A percentile compares a stretch with the other conserved stretches of the same genome.
Evolutionary conservation across 2,329 filamentous ascomycete genomes (phyloP).

Genomic region (Rhynchosporium graminicola): DNA sequence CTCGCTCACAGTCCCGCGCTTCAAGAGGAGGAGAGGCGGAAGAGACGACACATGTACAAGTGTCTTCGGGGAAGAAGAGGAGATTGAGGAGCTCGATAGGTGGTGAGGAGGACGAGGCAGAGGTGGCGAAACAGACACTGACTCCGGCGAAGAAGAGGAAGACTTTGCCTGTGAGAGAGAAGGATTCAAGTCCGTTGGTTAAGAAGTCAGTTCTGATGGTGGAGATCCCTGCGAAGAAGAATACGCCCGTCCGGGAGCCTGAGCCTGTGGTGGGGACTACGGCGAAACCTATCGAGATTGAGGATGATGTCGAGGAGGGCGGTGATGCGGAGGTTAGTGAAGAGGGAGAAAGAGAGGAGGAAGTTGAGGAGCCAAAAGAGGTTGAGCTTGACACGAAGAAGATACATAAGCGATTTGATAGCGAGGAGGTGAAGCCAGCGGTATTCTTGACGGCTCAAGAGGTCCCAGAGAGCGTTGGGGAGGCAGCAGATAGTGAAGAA

Average conservation of each 20-base stretch:
- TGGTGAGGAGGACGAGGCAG: constrained; percentile 14
- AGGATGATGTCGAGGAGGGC: constrained; percentile 21
- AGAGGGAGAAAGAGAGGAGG: not conserved
- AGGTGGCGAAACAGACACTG: constrained; percentile 14
- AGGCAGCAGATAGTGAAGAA: constrained; percentile 13
- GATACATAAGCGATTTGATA: constrained; percentile 35
- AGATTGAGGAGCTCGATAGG: constrained; percentile 11
- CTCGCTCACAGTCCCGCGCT: constrained; percentile 21
- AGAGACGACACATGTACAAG: constrained; percentile 23
- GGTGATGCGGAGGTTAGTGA: constrained; percentile 13
- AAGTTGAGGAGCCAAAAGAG: not conserved
- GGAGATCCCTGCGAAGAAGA: constrained; percentile 31
- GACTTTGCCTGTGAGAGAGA: constrained; percentile 29
- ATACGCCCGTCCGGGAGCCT: not conserved
- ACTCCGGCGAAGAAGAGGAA: constrained; percentile 34
- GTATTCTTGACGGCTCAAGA: constrained; percentile 23
- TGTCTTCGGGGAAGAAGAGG: constrained; percentile 22
- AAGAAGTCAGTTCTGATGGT: constrained; percentile 27
- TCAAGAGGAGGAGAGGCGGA: constrained; percentile 17
- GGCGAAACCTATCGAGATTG: constrained; percentile 13
- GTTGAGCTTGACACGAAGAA: constrained; percentile 10
- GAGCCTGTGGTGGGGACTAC: constrained; percentile 6
- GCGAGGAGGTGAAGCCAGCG: constrained; percentile 28
- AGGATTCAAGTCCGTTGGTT: constrained; percentile 15
- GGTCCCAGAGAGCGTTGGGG: not conserved